A percentile compares a stretch with the other conserved stretches of the same genome.
Conservation (phyloP, 2,329 filamentous ascomycete genomes). For the Nemania diffusa region DNA sequence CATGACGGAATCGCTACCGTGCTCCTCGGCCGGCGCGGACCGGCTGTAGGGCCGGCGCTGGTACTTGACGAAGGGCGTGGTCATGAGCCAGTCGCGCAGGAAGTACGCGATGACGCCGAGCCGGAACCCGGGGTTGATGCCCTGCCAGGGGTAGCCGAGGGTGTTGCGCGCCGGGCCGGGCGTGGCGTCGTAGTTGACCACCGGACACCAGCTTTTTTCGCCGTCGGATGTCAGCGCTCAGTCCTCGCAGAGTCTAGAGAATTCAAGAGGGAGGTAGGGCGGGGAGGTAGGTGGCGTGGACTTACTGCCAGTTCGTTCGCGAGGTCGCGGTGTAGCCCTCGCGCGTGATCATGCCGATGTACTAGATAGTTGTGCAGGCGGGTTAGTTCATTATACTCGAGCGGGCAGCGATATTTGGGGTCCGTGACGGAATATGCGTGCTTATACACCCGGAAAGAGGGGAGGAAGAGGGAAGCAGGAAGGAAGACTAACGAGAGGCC, state of each 20-base stretch:
- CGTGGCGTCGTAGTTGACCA: slow-evolving; percentile 22
- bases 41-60: neutral
- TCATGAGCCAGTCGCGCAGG: slow-evolving; percentile 17
- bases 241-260: neutral
- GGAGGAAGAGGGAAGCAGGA: neutral
- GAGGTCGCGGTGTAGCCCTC: neutral
- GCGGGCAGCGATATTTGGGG: neutral
- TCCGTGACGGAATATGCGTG: no score
- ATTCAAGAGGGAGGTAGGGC: neutral
- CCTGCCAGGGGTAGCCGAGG: slow-evolving; percentile 1
- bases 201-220: slow-evolving; percentile 18
- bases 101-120: slow-evolving; percentile 8
- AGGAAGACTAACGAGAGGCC: slow-evolving; percentile 2
- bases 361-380: neutral
- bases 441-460: neutral
- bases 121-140: slow-evolving; percentile 9
- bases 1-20: neutral
- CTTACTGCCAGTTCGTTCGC: slow-evolving; percentile 21
- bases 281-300: neutral
- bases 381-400: neutral
- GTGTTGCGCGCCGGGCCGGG: slow-evolving; percentile 5
- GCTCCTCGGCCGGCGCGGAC: neutral
- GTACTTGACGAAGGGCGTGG: slow-evolving; percentile 17
- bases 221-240: neutral
- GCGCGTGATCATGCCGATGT: slow-evolving; percentile 22